Base-by-base conservation (phyloP, 1,284 basidiomycete species). In the Schizopora paradoxa region DNA sequence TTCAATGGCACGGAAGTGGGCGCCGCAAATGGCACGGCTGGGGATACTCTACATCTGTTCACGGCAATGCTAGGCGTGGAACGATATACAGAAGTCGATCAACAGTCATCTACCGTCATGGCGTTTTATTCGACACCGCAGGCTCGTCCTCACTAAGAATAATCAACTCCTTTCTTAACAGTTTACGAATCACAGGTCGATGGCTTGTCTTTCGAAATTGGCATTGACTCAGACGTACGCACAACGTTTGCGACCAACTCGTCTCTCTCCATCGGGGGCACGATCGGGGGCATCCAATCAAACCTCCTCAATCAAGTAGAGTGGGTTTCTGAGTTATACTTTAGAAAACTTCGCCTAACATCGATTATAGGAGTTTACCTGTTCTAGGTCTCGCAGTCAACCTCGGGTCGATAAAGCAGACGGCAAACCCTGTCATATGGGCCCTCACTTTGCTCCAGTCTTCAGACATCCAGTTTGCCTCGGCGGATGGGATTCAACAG, bases 381-480 rank as follows among this genome's bases (percentile, higher is more conserved):
- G 41, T 43, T 6, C 41, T 43, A 8, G 41, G 41, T 4, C 52
- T 65, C 35, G 53, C 66, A 0, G 49, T 61, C 11, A 56, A 65
- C 37, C 53, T 58, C 5, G 61, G 61, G 4, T 52, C 16, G 11
- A 56, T 62, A 19, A 41, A 43, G n/a, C 42, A 29, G 6, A 56
- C 55, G 4, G 18, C 33, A 22, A 40, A 51, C 5, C 60, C 66
- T 4, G 58, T 67, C 6, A 64, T 73, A 3, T 67, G 64, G 54
- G 60, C 64, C 1, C 51, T 75, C 21, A 72, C 73, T 0, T 56
- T 69, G 8, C 54, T 67, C 5, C 63, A 72, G 10, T 64, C 68
- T 47, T 69, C 72, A 0, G 55, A 61, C 5, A 58, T 69, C 8
- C 56, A 60, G 28, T 68, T 57, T 48, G 54, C 51, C 16, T 47